These are phyloP conservation scores for Tillandsia leiboldiana DNA, from an alignment of 176 grass and related monocot genomes.

Conservation along the genomic window DNA sequence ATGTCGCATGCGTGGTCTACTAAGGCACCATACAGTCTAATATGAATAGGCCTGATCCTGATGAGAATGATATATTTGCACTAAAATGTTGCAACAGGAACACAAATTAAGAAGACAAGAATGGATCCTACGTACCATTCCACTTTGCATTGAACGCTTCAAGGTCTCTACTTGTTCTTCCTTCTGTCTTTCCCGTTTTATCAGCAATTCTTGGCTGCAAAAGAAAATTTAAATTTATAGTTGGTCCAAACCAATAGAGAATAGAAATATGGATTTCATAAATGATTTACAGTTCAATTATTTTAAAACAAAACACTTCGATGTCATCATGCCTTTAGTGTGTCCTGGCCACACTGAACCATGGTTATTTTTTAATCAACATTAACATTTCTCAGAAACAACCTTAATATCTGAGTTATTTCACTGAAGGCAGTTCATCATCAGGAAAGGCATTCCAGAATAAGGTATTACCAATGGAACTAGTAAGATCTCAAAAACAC, in stretches of 20 bases:
- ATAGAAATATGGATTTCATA: not conserved
- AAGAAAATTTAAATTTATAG: not conserved
- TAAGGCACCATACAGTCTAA: too few relatives aligned
- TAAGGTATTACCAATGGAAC: not conserved
- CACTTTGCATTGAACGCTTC: slow-evolving; percentile 90
- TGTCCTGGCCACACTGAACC: too few relatives aligned
- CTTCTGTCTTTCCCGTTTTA: slow-evolving; percentile 75
- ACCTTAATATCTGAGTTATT: too few relatives aligned
- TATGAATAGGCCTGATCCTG: too few relatives aligned
- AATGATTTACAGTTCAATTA: not conserved
- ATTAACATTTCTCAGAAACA: too few relatives aligned
- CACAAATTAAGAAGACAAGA: slow-evolving; percentile 1
- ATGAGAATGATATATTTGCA: too few relatives aligned
- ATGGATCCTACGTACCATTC: slow-evolving; percentile 54
- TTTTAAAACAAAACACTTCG: too few relatives aligned
- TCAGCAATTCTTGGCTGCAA: slow-evolving; percentile 69
- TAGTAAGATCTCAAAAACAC: not conserved
- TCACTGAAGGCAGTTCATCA: not conserved
- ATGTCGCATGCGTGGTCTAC: too few relatives aligned
- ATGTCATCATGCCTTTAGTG: too few relatives aligned
- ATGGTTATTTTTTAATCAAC: too few relatives aligned
- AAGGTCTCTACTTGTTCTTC: slow-evolving; percentile 81
- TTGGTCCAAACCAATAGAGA: not conserved
- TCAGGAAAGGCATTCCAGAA: not conserved
- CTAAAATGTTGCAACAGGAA: too few relatives aligned